Conservation (phyloP, 768 basidiomycete species). For the Xerocomellus chrysenteron region DNA sequence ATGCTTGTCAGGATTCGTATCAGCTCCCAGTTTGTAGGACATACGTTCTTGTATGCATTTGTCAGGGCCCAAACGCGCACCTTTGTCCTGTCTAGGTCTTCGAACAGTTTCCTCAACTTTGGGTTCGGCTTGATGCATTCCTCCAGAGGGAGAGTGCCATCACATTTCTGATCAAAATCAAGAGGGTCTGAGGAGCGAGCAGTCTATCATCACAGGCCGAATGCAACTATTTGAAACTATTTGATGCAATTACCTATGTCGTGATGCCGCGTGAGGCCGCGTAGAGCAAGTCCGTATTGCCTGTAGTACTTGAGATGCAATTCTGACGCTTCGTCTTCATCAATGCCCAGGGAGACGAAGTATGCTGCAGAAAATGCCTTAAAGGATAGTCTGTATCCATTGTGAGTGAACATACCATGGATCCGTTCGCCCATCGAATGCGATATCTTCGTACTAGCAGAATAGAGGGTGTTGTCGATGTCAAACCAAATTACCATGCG, state of each 20-base stretch:
- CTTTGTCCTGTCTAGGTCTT: constrained; percentile 77
- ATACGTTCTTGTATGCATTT: constrained; percentile 76
- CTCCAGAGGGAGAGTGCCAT: constrained; percentile 80
- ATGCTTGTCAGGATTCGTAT: constrained; percentile 4
- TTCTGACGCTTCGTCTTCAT: constrained; percentile 63
- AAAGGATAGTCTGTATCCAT: neutral
- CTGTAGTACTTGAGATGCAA: constrained; percentile 74
- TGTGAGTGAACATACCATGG: constrained; percentile 49
- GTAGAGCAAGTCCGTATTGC: constrained; percentile 79
- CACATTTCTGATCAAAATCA: constrained; percentile 83
- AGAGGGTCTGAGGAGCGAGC: constrained; percentile 59
- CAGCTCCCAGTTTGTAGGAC: constrained; percentile 18
- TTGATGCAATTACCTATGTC: constrained; percentile 52
- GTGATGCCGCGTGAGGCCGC: constrained; percentile 76
- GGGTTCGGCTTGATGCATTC: constrained; percentile 70
- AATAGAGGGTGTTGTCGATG: constrained; percentile 88
- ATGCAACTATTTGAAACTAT: neutral
- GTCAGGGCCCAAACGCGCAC: constrained; percentile 83
- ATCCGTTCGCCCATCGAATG: constrained; percentile 79
- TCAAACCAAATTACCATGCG: constrained; percentile 75
- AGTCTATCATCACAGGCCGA: neutral
- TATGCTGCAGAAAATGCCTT: constrained; percentile 49
- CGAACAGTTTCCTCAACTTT: constrained; percentile 58
- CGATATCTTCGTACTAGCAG: constrained; percentile 69
- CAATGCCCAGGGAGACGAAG: constrained; percentile 68